Evolutionary conservation across 768 basidiomycete species (phyloP), one percentile per base, ranked within the genome.

Genomic region (Leccinum imitatum): DNA sequence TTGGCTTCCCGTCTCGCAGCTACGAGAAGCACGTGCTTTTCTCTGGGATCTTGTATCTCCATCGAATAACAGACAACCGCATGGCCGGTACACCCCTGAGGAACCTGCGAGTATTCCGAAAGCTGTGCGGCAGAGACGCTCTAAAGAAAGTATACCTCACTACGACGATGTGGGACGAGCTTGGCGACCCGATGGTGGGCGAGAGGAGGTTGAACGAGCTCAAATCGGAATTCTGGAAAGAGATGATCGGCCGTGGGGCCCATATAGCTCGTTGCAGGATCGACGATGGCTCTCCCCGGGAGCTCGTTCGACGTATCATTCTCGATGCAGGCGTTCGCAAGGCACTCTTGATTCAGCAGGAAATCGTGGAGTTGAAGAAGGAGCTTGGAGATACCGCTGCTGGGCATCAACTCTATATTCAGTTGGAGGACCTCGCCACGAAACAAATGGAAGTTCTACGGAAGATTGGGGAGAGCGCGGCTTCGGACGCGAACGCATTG

Each of bases 1-100:
- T 10, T n/a, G 19, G 14, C 25, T 33, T 3, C 39, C 21, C 14
- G 11, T 14, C 23, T 6, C 8, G 19, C 41, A 69, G 65, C 10
- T 62, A 64, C 19, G 51, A 46, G 3, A 37, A 52, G 13, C 4
- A 51, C 2, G 61, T 57, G 6, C 51, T 59, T 23, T 67, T 79
- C 1, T 65, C 72, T 11, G 76, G 72, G 3, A 70, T 79, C 21
- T 19, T 79, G 17, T 79, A 78, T 58, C 58, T 79, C n/a, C 78
- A 79, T 61, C 71, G 75, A 13, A 79, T 79, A 46, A 68, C 75
- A 6, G 76, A 78, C 53, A 73, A 74, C 54, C 71, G 77, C 3
- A 72, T 79, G 71, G 67, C 67, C 0, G 77, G 73, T 17, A 65
- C 73, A 1, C 66, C 75, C 0, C 55, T 69, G 23, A 74, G 65